Conservation (phyloP, 2,329 filamentous ascomycete species). For the Lecanosticta acicola region DNA sequence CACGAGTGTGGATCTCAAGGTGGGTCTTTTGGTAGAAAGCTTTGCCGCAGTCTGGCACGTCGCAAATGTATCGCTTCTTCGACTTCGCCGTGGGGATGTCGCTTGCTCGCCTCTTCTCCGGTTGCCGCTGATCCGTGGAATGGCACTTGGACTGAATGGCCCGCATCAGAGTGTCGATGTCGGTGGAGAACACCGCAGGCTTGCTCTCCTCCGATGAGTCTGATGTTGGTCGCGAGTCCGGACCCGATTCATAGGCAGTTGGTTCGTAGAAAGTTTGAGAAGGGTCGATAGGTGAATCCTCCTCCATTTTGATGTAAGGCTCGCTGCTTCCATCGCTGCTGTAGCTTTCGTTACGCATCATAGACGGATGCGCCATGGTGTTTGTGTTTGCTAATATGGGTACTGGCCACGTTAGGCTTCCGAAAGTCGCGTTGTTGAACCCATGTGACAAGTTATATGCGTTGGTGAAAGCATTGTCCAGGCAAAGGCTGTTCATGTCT, state of each 20-base stretch:
- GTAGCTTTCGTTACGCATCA: slow-evolving; percentile 25
- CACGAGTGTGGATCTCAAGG: slow-evolving; percentile 79
- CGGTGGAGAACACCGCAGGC: slow-evolving; percentile 63
- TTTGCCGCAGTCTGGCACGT: slow-evolving; percentile 68
- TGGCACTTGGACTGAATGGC: slow-evolving; percentile 69
- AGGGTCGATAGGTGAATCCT: slow-evolving; percentile 35
- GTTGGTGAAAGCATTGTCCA: slow-evolving; percentile 12
- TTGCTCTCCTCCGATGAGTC: slow-evolving; percentile 36
- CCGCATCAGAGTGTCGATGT: slow-evolving; percentile 83
- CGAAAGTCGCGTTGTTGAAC: slow-evolving; percentile 19
- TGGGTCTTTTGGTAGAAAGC: slow-evolving; percentile 89
- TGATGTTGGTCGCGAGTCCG: slow-evolving; percentile 41
- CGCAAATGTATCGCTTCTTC: slow-evolving; percentile 68
- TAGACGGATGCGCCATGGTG: slow-evolving; percentile 11
- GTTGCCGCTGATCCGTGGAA: slow-evolving; percentile 20
- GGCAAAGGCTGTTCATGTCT: slow-evolving; percentile 11
- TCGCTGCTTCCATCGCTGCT: slow-evolving; percentile 25
- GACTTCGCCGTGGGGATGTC: slow-evolving; percentile 22
- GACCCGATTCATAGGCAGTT: slow-evolving; percentile 25
- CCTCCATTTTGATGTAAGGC: slow-evolving; percentile 42
- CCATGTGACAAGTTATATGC: slow-evolving; percentile 8
- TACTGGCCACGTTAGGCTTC: slow-evolving; percentile 19
- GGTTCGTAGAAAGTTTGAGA: slow-evolving; percentile 36
- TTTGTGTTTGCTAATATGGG: slow-evolving; percentile 9
- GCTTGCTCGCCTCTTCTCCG: slow-evolving; percentile 7